Evolutionary conservation across 2,329 filamentous ascomycete species (phyloP).

Genomic region (Cadophora sp.): DNA sequence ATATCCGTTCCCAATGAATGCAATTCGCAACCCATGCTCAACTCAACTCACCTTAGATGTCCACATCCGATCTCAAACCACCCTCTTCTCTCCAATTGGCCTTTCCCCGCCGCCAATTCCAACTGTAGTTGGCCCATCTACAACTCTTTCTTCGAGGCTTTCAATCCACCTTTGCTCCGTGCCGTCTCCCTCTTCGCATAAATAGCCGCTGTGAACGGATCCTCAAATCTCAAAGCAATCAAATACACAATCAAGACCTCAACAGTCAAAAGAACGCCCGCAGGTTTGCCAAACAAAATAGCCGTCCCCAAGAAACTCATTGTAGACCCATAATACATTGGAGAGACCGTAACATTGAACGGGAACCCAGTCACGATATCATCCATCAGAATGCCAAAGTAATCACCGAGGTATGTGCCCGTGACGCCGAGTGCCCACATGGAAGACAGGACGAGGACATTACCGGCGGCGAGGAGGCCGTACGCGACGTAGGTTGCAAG

Average conservation of each 20-base stretch:
- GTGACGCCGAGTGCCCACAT: slow-evolving; percentile 94
- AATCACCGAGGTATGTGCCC: slow-evolving; percentile 96
- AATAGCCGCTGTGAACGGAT: slow-evolving; percentile 92
- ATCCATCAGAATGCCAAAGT: slow-evolving; percentile 98
- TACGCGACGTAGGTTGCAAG: slow-evolving; percentile 69
- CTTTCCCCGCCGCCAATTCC: neutral
- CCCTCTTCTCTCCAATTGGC: neutral
- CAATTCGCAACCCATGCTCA: slow-evolving; percentile 10
- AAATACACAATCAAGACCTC: slow-evolving; percentile 81
- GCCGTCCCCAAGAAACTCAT: slow-evolving; percentile 91
- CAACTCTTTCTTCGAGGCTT: slow-evolving; percentile 31
- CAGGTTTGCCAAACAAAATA: slow-evolving; percentile 84
- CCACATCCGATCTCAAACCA: slow-evolving; percentile 3
- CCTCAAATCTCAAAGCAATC: slow-evolving; percentile 84
- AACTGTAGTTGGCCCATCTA: neutral
- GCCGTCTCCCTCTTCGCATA: slow-evolving; percentile 83
- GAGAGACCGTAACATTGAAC: slow-evolving; percentile 88
- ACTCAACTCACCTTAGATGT: slow-evolving; percentile 1
- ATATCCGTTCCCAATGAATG: slow-evolving; percentile 21
- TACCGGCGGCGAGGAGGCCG: slow-evolving; percentile 75
- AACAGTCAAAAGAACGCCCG: slow-evolving; percentile 77
- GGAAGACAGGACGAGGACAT: slow-evolving; percentile 83
- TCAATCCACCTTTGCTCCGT: slow-evolving; percentile 48
- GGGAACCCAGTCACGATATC: slow-evolving; percentile 93
- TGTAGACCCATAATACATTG: slow-evolving; percentile 97